Conservation (phyloP, 1,139 yeast species). For the Candida glucosophila region DNA sequence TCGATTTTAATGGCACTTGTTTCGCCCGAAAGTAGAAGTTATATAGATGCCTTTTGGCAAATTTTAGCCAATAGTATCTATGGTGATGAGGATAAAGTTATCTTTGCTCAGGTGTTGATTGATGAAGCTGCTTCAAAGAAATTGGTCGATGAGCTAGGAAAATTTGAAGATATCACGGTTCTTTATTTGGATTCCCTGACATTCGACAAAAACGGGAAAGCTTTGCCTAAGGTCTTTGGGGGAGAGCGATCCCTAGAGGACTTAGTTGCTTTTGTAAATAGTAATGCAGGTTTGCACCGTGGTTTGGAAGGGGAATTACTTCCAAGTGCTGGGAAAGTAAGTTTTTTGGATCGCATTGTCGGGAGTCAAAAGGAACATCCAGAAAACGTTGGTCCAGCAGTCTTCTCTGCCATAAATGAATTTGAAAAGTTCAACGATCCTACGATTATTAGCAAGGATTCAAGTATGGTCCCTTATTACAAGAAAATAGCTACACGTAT, state of each 20-base stretch:
- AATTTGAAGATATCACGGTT: constrained; percentile 46
- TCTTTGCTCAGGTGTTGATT: constrained; percentile 41
- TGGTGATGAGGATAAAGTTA: constrained; percentile 16
- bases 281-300: constrained; percentile 44
- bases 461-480: constrained; percentile 29
- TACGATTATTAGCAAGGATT: constrained; percentile 5
- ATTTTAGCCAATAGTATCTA: constrained; percentile 25
- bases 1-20: constrained; percentile 28
- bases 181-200: constrained; percentile 31
- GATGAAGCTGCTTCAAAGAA: constrained; percentile 36
- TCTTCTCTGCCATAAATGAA: constrained; percentile 11
- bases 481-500: constrained; percentile 42
- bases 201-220: constrained; percentile 29
- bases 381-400: constrained; percentile 7
- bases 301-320: constrained; percentile 40
- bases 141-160: constrained; percentile 32
- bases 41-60: constrained; percentile 21
- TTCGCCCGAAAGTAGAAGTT: constrained; percentile 19
- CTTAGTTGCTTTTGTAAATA: constrained; percentile 44
- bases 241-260: constrained; percentile 27
- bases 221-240: too few relatives aligned
- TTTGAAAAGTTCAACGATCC: constrained; percentile 10
- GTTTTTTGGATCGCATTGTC: constrained; percentile 20
- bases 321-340: constrained; percentile 47
- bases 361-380: constrained; percentile 2